A percentile compares a stretch with the other conserved stretches of the same genome.
phyloP scores from a whole-genome alignment of 2,329 filamentous ascomycete genomes.

The Calonectria montana region DNA sequence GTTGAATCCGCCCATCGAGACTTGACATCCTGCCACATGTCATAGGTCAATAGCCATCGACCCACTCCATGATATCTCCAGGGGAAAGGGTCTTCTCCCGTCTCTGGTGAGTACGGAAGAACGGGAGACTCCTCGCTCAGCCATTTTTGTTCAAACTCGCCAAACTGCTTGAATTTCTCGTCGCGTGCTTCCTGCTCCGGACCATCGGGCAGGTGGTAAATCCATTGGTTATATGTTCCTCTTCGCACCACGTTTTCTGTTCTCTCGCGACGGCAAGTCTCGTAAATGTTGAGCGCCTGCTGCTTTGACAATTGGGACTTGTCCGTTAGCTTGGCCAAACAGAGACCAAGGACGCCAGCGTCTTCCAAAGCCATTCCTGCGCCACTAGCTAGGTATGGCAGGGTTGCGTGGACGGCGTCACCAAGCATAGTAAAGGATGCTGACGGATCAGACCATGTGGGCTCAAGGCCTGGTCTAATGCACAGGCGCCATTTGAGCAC shows the following conservation, averaged over 20 bases:
- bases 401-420: conserved; percentile 72
- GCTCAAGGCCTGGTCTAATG: conserved; percentile 63
- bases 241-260: conserved; percentile 70
- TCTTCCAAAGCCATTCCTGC: conserved; percentile 73
- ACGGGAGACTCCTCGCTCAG: conserved; percentile 34
- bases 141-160: conserved; percentile 46
- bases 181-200: conserved; percentile 66
- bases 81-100: conserved; percentile 54
- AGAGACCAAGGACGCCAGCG: conserved; percentile 66
- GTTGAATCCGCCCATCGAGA: conserved; percentile 40
- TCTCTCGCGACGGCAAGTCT: conserved; percentile 66
- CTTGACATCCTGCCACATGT: conserved; percentile 53
- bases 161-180: conserved; percentile 45
- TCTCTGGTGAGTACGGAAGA: conserved; percentile 42
- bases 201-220: conserved; percentile 72
- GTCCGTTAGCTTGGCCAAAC: conserved; percentile 59
- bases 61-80: conserved; percentile 55
- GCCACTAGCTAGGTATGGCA: conserved; percentile 69
- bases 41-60: conserved; percentile 53
- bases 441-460: conserved; percentile 65
- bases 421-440: conserved; percentile 70
- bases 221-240: conserved; percentile 70
- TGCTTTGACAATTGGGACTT: conserved; percentile 49
- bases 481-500: conserved; percentile 72
- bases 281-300: conserved; percentile 59